Percentiles rank a stretch among this genome's conserved stretches.
phyloP scores from a whole-genome alignment of 768 basidiomycete genomes.

The Coprinellus micaceus region DNA sequence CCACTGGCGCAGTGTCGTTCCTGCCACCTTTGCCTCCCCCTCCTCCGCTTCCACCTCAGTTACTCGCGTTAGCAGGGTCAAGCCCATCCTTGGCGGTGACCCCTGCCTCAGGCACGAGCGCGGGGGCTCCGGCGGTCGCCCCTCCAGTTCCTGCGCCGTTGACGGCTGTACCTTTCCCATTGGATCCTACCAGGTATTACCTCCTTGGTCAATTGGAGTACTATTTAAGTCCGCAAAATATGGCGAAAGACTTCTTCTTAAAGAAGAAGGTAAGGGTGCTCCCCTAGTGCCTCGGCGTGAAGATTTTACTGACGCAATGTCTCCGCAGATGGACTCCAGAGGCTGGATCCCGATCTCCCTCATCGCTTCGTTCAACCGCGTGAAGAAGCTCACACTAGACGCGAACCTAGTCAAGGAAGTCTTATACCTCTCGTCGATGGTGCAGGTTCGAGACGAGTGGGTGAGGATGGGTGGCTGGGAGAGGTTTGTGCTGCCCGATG shows the following conservation, averaged over 20 bases:
- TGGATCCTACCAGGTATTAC: slow-evolving; percentile 65
- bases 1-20: slow-evolving; percentile 9
- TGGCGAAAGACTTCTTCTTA: slow-evolving; percentile 84
- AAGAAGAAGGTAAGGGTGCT: slow-evolving; percentile 60
- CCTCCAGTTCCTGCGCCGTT: slow-evolving; percentile 46
- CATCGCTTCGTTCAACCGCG: slow-evolving; percentile 85
- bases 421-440: slow-evolving; percentile 57
- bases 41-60: slow-evolving; percentile 11
- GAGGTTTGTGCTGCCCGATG: slow-evolving; percentile 59
- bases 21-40: slow-evolving; percentile 10
- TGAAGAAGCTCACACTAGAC: slow-evolving; percentile 62
- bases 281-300: slow-evolving; percentile 4
- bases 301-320: not conserved
- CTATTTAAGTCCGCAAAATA: slow-evolving; percentile 86
- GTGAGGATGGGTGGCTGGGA: slow-evolving; percentile 73
- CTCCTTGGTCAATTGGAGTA: slow-evolving; percentile 86
- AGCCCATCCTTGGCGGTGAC: slow-evolving; percentile 6
- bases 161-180: slow-evolving; percentile 45
- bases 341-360: slow-evolving; percentile 85
- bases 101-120: slow-evolving; percentile 23
- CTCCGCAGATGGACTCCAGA: slow-evolving; percentile 74
- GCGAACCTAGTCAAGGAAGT: slow-evolving; percentile 64
- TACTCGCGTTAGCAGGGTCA: slow-evolving; percentile 10
- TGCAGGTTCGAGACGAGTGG: slow-evolving; percentile 66
- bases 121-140: slow-evolving; percentile 13